Evolutionary conservation across 352 stramenopile species (phyloP).

Genomic region (Blastocystis hominis): DNA sequence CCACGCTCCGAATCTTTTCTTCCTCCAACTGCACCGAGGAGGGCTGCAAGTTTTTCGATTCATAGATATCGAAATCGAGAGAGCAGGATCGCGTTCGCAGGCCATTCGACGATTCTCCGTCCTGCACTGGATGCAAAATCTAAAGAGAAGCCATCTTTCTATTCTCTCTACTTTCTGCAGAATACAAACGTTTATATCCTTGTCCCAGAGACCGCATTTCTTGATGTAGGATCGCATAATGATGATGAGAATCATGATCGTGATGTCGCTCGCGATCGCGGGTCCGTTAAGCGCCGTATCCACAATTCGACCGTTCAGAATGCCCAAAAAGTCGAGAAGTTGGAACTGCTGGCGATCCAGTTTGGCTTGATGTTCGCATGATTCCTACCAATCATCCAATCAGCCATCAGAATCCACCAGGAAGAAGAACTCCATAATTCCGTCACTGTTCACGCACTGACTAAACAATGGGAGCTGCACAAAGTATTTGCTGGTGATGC

Average conservation of each 20-base stretch:
- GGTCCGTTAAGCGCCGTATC: not conserved
- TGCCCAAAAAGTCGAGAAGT: not conserved
- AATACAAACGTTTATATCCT: not conserved
- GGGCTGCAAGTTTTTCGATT: not conserved
- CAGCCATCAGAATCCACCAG: not conserved
- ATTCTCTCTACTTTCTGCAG: not conserved
- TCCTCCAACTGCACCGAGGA: not conserved
- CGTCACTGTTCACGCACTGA: not conserved
- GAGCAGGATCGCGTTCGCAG: not conserved
- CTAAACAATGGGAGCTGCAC: constrained; percentile 17
- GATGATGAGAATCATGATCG: not conserved
- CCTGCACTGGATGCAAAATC: not conserved
- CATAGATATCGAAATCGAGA: not conserved
- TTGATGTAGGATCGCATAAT: constrained; percentile 31
- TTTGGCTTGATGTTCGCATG: not conserved
- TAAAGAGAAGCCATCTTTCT: not conserved
- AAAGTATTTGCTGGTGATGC: constrained; percentile 4
- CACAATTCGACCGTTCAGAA: not conserved
- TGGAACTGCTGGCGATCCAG: not conserved
- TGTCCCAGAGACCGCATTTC: constrained; percentile 2
- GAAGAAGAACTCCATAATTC: constrained; percentile 3
- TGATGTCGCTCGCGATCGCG: not conserved
- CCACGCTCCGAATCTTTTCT: not conserved
- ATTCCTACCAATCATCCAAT: not conserved
- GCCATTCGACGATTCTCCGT: not conserved